phyloP scores from a whole-genome alignment of 2,329 filamentous ascomycete species.

The Pseudogymnoascus pannorum region DNA sequence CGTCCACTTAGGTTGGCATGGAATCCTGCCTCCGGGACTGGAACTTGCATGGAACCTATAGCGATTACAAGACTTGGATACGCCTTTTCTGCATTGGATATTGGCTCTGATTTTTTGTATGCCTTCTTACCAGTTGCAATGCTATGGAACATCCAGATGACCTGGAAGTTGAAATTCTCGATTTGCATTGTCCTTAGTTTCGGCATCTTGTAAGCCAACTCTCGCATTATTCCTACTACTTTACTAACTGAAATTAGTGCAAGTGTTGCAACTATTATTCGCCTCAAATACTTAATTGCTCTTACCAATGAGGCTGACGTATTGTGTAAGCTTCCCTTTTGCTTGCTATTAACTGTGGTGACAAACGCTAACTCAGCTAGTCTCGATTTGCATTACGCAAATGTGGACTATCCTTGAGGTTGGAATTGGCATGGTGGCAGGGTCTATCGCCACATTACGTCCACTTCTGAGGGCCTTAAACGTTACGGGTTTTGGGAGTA shows the following conservation, averaged over 20 bases:
- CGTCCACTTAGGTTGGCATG: background rate
- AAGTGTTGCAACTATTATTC: slow-evolving; percentile 46
- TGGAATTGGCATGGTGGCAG: slow-evolving; percentile 47
- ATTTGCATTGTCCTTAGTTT: slow-evolving; percentile 16
- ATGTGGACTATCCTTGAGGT: slow-evolving; percentile 52
- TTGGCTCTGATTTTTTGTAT: slow-evolving; percentile 41
- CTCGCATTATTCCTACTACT: background rate
- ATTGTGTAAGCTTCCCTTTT: slow-evolving; percentile 10
- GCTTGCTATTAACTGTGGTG: background rate
- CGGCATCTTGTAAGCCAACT: slow-evolving; percentile 16
- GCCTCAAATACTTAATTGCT: slow-evolving; percentile 29
- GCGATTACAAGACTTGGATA: slow-evolving; percentile 10
- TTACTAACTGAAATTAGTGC: slow-evolving; percentile 32
- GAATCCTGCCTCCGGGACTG: background rate
- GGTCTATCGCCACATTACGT: slow-evolving; percentile 47
- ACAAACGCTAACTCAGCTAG: background rate
- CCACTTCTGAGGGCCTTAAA: slow-evolving; percentile 38
- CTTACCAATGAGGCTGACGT: slow-evolving; percentile 12
- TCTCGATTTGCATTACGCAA: slow-evolving; percentile 43
- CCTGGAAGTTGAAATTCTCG: slow-evolving; percentile 34
- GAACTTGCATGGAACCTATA: background rate
- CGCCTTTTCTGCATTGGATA: slow-evolving; percentile 38
- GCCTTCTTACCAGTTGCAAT: slow-evolving; percentile 36
- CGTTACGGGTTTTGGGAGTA: slow-evolving; percentile 12
- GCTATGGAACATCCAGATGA: slow-evolving; percentile 36